Conservation (phyloP, 2,329 filamentous ascomycete species). For the Trichoderma sp. region DNA sequence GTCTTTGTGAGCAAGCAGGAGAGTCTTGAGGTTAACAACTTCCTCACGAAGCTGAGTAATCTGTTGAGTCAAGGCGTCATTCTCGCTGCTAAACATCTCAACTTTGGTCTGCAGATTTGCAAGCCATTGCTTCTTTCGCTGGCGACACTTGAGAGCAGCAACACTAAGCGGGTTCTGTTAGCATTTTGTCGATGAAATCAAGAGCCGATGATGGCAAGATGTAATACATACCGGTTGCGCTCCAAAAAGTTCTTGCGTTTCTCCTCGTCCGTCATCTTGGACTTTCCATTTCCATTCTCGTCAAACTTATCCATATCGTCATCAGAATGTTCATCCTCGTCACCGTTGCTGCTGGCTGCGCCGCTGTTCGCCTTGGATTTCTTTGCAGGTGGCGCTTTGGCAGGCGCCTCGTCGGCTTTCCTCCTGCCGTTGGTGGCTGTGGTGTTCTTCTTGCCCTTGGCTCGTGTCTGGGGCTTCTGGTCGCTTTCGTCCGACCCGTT, state of each 20-base stretch:
- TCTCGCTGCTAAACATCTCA: conserved; percentile 87
- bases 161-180: conserved; percentile 58
- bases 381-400: conserved; percentile 65
- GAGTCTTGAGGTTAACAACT: conserved; percentile 89
- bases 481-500: conserved; percentile 72
- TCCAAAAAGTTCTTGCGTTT: conserved; percentile 98
- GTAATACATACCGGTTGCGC: conserved; percentile 73
- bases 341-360: conserved; percentile 25
- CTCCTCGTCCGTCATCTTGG: conserved; percentile 96
- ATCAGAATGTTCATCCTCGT: conserved; percentile 45
- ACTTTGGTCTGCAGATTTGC: conserved; percentile 93
- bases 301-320: conserved; percentile 57
- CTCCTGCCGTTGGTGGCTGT: conserved; percentile 63
- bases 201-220: background rate
- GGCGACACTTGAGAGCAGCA: conserved; percentile 92
- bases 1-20: conserved; percentile 92
- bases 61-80: conserved; percentile 79
- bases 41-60: conserved; percentile 86
- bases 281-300: conserved; percentile 53
- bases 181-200: background rate
- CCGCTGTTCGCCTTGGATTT: conserved; percentile 56
- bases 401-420: conserved; percentile 67
- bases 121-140: conserved; percentile 98
- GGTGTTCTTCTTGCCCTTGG: conserved; percentile 66
- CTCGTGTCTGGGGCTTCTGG: conserved; percentile 62